These are phyloP conservation scores for Stachybotrys elegans DNA, from an alignment of 2,329 filamentous ascomycete species.

Conservation along the genomic window DNA sequence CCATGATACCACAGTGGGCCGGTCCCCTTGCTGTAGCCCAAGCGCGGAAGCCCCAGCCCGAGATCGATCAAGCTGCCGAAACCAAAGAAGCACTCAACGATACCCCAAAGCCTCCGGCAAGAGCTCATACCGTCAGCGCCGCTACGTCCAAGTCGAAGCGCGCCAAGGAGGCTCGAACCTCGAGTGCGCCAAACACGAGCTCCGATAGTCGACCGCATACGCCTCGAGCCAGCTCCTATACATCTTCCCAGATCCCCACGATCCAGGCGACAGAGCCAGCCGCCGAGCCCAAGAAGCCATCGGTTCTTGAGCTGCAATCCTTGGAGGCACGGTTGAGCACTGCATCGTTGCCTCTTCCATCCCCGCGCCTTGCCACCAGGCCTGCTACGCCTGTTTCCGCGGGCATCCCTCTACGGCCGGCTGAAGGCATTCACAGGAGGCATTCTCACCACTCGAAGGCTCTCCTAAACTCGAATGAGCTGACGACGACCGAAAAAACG, in stretches of 20 bases:
- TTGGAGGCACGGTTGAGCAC: constrained; percentile 62
- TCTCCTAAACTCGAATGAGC: constrained; percentile 51
- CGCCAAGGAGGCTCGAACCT: constrained; percentile 38
- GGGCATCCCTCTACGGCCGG: constrained; percentile 37
- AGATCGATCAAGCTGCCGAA: constrained; percentile 22
- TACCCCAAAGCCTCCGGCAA: constrained; percentile 42
- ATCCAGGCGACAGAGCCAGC: constrained; percentile 24
- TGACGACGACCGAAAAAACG: constrained; percentile 63
- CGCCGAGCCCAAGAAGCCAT: constrained; percentile 36
- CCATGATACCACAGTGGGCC: constrained; percentile 70
- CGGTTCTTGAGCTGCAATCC: constrained; percentile 46
- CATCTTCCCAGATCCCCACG: constrained; percentile 3
- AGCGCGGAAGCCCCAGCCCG: constrained; percentile 64
- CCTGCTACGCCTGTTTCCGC: constrained; percentile 55
- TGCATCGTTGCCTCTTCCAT: constrained; percentile 61
- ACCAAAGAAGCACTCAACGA: constrained; percentile 34
- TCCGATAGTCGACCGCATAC: constrained; percentile 20
- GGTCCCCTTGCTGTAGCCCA: constrained; percentile 79
- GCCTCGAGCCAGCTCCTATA: constrained; percentile 16
- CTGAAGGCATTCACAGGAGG: constrained; percentile 47
- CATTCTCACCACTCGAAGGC: constrained; percentile 59
- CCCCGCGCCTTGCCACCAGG: constrained; percentile 45
- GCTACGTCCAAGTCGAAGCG: constrained; percentile 46
- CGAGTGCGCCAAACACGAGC: constrained; percentile 34
- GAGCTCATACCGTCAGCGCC: constrained; percentile 63